These are phyloP conservation scores for Alternaria gaisen DNA, from an alignment of 2,329 filamentous ascomycete species.

Conservation along the genomic window DNA sequence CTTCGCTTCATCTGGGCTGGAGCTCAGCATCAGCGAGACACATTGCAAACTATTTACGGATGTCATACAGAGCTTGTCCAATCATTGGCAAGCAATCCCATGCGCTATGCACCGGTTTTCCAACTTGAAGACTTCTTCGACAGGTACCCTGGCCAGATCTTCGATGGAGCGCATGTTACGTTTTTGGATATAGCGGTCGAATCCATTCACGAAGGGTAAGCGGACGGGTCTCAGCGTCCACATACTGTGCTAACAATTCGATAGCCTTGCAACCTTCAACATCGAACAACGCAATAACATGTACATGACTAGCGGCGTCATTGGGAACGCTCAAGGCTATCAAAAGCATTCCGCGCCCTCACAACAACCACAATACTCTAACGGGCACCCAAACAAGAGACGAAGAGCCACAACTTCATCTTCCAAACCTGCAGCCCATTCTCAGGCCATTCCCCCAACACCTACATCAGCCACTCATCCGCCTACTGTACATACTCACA, in stretches of 20 bases:
- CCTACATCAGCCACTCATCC: constrained; percentile 44
- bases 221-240: not conserved
- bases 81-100: constrained; percentile 71
- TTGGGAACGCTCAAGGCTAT: constrained; percentile 36
- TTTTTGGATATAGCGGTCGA: constrained; percentile 73
- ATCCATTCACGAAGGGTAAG: constrained; percentile 65
- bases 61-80: constrained; percentile 85
- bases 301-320: constrained; percentile 45
- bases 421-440: constrained; percentile 30
- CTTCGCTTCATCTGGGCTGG: constrained; percentile 79
- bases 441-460: constrained; percentile 37
- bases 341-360: constrained; percentile 37
- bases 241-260: constrained; percentile 18
- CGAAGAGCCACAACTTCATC: constrained; percentile 45
- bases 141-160: constrained; percentile 74
- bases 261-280: constrained; percentile 46
- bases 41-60: constrained; percentile 77
- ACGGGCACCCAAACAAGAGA: constrained; percentile 47
- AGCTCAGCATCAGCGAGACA: constrained; percentile 81
- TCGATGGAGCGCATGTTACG: constrained; percentile 78
- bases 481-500: constrained; percentile 25
- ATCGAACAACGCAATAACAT: constrained; percentile 50
- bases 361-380: constrained; percentile 38
- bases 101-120: constrained; percentile 80
- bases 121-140: constrained; percentile 90